Base-by-base conservation (phyloP, 2,329 filamentous ascomycete genomes). In the Neoarthrinium moseri region DNA sequence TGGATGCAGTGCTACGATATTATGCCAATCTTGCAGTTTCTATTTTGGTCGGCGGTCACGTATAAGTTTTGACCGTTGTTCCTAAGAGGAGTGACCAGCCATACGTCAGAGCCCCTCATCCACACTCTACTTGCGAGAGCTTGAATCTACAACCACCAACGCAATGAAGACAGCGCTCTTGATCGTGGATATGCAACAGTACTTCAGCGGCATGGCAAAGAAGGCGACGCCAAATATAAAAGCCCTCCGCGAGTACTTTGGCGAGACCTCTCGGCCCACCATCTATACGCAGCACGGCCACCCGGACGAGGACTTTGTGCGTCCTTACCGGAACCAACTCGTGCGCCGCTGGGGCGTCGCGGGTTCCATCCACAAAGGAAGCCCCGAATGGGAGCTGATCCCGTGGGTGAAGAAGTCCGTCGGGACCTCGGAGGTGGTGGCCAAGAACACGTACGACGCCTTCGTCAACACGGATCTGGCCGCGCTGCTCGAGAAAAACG, bases 231-330 rank as follows among this genome's bases (percentile, higher is more conserved):
- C 65, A 10, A 64, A 67, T 46, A 62, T 70, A 51, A 47, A 59
- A 34, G 54, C 48, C 2, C 61, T 70, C 6, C 52, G 57, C 44
- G 24, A 30, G 3, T 33, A 46, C 46, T 55, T 56, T 42, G 32
- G 38, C 6, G 34, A 42, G 2, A n/a, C 29, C 43, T 27, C 52
- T 17, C 49, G 52, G n/a, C 65, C 65, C 21, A 52, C 63, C 37
- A 51, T 70, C 47, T 68, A 67, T 55, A 70, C 67, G 2, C 67
- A 69, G 50, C 67, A 71, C 49, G 67, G 66, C 35, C 67, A 70
- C 54, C 50, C 60, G 0, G 40, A 57, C 10, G 50, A 51, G 17
- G 65, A 69, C 46, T 59, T 68, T 27, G 54, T 49, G 8, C 51
- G 55, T 2, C 58, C 63, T 5, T 62, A 56, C 43, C 49, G 44